Conservation (phyloP, 192 early-diverging fungal species). For the Coemansia sp. region DNA sequence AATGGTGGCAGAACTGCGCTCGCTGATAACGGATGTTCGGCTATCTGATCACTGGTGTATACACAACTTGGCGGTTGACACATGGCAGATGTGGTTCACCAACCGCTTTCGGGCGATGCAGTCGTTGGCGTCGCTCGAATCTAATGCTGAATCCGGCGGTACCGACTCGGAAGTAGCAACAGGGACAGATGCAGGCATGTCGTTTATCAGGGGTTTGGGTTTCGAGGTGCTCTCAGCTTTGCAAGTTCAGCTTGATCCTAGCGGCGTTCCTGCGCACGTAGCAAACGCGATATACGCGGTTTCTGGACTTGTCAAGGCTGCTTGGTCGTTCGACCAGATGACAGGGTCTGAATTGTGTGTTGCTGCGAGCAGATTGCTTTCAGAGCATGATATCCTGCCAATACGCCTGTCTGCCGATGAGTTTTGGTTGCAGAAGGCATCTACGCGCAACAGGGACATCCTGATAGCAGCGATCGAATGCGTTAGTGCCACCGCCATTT, state of each 20-base stretch:
- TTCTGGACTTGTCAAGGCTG: conserved; percentile 22
- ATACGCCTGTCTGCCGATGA: conserved; percentile 5
- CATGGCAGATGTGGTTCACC: conserved; percentile 35
- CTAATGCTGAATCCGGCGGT: background rate
- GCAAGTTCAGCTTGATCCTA: background rate
- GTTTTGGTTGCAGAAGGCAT: conserved; percentile 19
- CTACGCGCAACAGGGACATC: conserved; percentile 12
- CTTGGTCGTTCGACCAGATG: conserved; percentile 12
- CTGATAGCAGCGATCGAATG: conserved; percentile 37
- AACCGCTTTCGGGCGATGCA: background rate
- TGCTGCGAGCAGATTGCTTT: conserved; percentile 7
- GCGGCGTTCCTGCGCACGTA: conserved; percentile 26
- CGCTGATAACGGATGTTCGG: conserved; percentile 15
- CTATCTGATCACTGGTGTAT: conserved; percentile 36
- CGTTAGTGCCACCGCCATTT: conserved; percentile 11
- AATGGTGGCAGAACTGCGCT: conserved; percentile 6
- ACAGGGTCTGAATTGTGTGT: conserved; percentile 21
- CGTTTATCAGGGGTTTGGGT: background rate
- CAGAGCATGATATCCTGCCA: conserved; percentile 8
- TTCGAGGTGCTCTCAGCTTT: background rate
- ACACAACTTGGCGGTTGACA: conserved; percentile 22
- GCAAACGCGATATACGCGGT: conserved; percentile 25
- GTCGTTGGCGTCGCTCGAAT: background rate
- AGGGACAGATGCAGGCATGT: background rate
- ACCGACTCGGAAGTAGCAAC: background rate